phyloP scores from a whole-genome alignment of 805 yeast genomes.

The Brettanomyces naardenensis region DNA sequence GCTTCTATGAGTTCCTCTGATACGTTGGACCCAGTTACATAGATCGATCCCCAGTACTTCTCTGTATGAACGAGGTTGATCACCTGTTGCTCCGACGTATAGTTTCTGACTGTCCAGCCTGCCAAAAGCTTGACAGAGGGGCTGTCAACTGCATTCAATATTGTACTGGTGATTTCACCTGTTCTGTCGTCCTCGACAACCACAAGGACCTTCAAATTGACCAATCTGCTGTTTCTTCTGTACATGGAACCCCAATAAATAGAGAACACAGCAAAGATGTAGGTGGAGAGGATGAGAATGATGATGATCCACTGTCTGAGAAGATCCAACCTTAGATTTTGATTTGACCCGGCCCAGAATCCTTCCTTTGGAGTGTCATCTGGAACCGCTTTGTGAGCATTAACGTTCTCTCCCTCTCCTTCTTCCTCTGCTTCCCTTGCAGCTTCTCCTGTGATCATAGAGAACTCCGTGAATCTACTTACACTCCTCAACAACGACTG shows the following conservation, averaged over 20 bases:
- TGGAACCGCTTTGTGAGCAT: no score
- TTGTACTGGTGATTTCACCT: conserved; percentile 26
- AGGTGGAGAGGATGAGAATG: conserved; percentile 24
- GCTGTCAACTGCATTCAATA: conserved; percentile 11
- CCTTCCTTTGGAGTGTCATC: conserved; percentile 5
- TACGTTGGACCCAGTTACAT: conserved; percentile 34
- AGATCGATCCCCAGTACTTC: conserved; percentile 56
- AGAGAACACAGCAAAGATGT: conserved; percentile 33
- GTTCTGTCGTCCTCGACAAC: conserved; percentile 29
- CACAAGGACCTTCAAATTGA: conserved; percentile 31
- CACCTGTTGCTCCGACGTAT: conserved; percentile 29
- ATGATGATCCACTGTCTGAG: conserved; percentile 10
- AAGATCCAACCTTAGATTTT: conserved; percentile 7
- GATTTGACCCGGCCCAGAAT: conserved; percentile 13
- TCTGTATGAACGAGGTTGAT: conserved; percentile 41
- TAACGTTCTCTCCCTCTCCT: not conserved
- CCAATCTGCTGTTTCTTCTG: conserved; percentile 22
- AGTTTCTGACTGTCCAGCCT: conserved; percentile 30
- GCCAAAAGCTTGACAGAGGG: conserved; percentile 17
- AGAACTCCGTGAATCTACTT: conserved; percentile 18
- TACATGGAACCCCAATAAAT: conserved; percentile 43
- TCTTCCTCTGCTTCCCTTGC: conserved; percentile 4
- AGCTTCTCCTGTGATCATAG: conserved; percentile 9
- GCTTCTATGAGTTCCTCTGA: conserved; percentile 37
- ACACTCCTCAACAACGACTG: conserved; percentile 17